phyloP scores from a whole-genome alignment of 1,139 yeast species.

The Pichia terricola region DNA sequence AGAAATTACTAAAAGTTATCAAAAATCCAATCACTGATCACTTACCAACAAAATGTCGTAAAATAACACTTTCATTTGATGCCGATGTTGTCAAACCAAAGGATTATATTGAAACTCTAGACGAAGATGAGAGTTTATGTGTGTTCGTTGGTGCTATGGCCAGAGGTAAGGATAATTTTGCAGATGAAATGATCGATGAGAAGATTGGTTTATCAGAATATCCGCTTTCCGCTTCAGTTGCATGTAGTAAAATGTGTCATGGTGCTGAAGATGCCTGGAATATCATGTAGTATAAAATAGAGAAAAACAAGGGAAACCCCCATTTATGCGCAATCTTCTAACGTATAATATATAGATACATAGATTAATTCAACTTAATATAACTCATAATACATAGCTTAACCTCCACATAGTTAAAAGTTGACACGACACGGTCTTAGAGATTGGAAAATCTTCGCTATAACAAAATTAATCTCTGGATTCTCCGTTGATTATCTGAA shows the following conservation, averaged over 20 bases:
- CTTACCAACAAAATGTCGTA: slow-evolving; percentile 90
- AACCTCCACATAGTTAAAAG: no score
- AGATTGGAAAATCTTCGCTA: no score
- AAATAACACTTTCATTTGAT: slow-evolving; percentile 88
- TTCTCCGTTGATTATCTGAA: no score
- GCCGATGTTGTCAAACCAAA: slow-evolving; percentile 83
- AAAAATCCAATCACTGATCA: slow-evolving; percentile 97
- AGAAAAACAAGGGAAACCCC: no score
- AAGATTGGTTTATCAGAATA: slow-evolving; percentile 92
- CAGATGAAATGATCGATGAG: slow-evolving; percentile 94
- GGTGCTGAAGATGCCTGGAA: slow-evolving; percentile 99
- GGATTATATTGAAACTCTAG: slow-evolving; percentile 75
- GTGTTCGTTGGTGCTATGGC: slow-evolving; percentile 99
- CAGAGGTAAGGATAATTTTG: slow-evolving; percentile 92
- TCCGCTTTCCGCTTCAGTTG: slow-evolving; percentile 94
- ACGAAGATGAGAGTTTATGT: slow-evolving; percentile 86
- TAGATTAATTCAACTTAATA: no score
- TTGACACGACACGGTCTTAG: no score
- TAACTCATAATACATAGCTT: no score
- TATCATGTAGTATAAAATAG: slow-evolving; percentile 35
- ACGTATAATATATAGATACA: no score
- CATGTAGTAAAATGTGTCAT: slow-evolving; percentile 96
- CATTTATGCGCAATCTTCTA: not conserved
- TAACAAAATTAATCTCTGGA: no score
- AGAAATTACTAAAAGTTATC: slow-evolving; percentile 83